Percentiles rank a stretch among this genome's conserved stretches.
These are phyloP conservation scores for Mrakiaceae sp. DNA, from an alignment of 1,284 basidiomycete genomes.

Conservation along the genomic window DNA sequence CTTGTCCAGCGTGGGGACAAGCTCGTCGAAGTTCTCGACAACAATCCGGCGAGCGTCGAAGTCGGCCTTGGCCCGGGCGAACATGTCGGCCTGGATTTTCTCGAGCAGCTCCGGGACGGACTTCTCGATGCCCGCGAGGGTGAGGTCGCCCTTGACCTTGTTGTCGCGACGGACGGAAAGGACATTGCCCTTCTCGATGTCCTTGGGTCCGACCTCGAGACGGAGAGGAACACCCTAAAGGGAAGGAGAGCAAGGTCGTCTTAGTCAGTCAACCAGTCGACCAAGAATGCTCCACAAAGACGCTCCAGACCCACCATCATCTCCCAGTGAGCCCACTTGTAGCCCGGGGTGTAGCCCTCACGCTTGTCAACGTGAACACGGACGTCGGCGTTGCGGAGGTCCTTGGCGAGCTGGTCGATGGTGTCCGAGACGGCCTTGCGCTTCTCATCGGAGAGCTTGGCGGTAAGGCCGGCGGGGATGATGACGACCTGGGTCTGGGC, in stretches of 20 bases:
- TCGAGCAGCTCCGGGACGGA: constrained; percentile 60
- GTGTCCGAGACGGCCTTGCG: constrained; percentile 64
- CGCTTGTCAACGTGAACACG: constrained; percentile 82
- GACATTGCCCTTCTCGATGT: constrained; percentile 72
- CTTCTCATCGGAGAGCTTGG: constrained; percentile 53
- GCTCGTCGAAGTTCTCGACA: constrained; percentile 77
- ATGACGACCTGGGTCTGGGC: constrained; percentile 85
- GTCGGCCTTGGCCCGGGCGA: constrained; percentile 57
- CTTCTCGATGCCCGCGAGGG: constrained; percentile 50
- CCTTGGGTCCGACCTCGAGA: constrained; percentile 91
- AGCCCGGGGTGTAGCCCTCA: constrained; percentile 94
- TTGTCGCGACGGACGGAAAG: constrained; percentile 82
- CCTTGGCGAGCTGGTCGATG: constrained; percentile 61
- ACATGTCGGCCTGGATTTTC: constrained; percentile 85
- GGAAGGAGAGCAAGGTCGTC: background rate
- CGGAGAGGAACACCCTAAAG: constrained; percentile 83
- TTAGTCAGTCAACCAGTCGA: background rate
- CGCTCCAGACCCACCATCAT: constrained; percentile 52
- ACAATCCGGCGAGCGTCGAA: constrained; percentile 65
- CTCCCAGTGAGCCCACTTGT: constrained; percentile 99
- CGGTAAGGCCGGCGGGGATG: constrained; percentile 85
- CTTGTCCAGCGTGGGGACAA: constrained; percentile 79
- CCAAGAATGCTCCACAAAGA: background rate
- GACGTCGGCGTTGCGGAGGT: constrained; percentile 59
- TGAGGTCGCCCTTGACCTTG: constrained; percentile 62